A percentile compares a stretch with the other conserved stretches of the same genome.
phyloP scores from a whole-genome alignment of 495 filamentous ascomycete species.

The Aspergillus egyptiacus region DNA sequence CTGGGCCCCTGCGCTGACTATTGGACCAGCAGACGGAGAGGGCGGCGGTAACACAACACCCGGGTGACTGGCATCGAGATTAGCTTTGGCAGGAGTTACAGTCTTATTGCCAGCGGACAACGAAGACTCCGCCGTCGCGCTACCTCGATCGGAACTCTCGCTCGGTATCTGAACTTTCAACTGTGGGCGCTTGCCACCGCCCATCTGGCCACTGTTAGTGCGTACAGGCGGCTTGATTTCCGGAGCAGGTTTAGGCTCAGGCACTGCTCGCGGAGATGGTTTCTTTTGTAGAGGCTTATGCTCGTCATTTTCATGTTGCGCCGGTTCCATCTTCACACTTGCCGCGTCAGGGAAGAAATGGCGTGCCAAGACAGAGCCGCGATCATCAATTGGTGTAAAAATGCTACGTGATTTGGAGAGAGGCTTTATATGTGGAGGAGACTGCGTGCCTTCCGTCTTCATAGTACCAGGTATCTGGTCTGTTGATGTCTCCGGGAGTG shows the following conservation, averaged over 20 bases:
- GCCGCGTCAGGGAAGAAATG: slow-evolving; percentile 55
- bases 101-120: slow-evolving; percentile 59
- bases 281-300: slow-evolving; percentile 33
- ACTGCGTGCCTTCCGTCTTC: slow-evolving; percentile 44
- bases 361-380: slow-evolving; percentile 77
- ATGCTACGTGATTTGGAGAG: slow-evolving; percentile 86
- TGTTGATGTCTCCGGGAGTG: slow-evolving; percentile 32
- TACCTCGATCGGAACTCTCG: slow-evolving; percentile 78
- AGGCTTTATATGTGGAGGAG: slow-evolving; percentile 57
- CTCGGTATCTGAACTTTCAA: slow-evolving; percentile 93
- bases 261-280: slow-evolving; percentile 42
- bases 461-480: slow-evolving; percentile 34
- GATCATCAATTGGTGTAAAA: slow-evolving; percentile 94
- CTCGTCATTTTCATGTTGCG: slow-evolving; percentile 44
- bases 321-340: slow-evolving; percentile 30
- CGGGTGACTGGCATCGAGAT: slow-evolving; percentile 52
- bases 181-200: slow-evolving; percentile 67
- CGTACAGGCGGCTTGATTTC: slow-evolving; percentile 68
- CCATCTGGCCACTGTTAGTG: slow-evolving; percentile 58
- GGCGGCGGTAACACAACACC: slow-evolving; percentile 86
- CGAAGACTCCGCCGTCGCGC: slow-evolving; percentile 67
- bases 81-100: slow-evolving; percentile 45
- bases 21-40: slow-evolving; percentile 77
- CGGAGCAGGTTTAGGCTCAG: slow-evolving; percentile 44
- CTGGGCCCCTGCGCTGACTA: slow-evolving; percentile 84